Evolutionary conservation across 495 filamentous ascomycete species (phyloP).

Genomic region (Neurospora sublineolata): DNA sequence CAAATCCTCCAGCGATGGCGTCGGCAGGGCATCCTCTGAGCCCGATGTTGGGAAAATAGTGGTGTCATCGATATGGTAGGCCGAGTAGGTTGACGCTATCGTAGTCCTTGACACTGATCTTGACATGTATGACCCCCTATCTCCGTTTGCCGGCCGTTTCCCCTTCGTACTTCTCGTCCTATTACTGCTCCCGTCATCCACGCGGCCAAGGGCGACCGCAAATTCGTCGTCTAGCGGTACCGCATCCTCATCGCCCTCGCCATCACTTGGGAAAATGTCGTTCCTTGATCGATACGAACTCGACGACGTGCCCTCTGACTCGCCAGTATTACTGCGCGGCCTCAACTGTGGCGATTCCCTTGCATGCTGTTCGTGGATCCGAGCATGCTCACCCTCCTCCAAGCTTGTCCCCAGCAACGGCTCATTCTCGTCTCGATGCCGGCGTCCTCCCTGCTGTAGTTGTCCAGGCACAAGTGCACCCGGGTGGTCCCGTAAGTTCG

Average conservation of each 20-base stretch:
- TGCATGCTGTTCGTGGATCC: constrained; percentile 6
- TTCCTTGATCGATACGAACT: constrained; percentile 88
- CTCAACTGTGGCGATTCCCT: constrained; percentile 36
- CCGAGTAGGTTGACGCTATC: constrained; percentile 36
- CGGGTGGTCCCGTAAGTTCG: constrained; percentile 84
- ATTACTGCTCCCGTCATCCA: constrained; percentile 62
- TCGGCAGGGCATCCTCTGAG: constrained; percentile 22
- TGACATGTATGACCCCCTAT: constrained; percentile 29
- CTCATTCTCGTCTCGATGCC: constrained; percentile 49
- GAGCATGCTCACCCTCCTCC: constrained; percentile 29
- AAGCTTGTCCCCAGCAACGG: constrained; percentile 55
- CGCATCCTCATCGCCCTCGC: constrained; percentile 80
- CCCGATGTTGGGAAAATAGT: constrained; percentile 5
- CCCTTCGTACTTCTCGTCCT: constrained; percentile 51
- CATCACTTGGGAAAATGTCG: constrained; percentile 87
- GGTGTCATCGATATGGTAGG: constrained; percentile 22
- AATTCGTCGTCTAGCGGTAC: constrained; percentile 92
- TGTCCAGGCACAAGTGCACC: constrained; percentile 27
- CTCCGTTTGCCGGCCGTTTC: constrained; percentile 43
- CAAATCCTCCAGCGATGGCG: constrained; percentile 58
- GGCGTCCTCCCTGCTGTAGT: constrained; percentile 37
- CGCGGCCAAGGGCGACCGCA: constrained; percentile 60
- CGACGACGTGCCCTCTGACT: constrained; percentile 63
- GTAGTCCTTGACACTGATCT: constrained; percentile 42
- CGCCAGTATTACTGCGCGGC: constrained; percentile 67